These are phyloP conservation scores for Exophiala viscosa DNA, from an alignment of 2,329 filamentous ascomycete genomes.

Conservation along the genomic window DNA sequence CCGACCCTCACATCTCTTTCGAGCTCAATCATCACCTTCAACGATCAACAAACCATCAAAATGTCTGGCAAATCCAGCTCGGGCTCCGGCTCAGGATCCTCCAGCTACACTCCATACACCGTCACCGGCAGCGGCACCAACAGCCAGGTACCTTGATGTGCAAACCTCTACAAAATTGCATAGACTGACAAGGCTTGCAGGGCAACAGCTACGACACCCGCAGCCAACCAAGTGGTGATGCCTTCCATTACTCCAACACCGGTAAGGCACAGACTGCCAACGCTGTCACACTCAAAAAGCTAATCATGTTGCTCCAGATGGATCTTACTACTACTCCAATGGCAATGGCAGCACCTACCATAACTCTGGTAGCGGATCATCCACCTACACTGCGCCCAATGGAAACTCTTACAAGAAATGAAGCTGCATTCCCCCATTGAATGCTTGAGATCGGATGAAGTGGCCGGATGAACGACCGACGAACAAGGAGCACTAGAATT, in stretches of 20 bases:
- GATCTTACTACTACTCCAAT: slow-evolving; percentile 72
- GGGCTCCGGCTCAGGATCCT: background rate
- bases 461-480: background rate
- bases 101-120: slow-evolving; percentile 32
- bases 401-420: slow-evolving; percentile 25
- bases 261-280: background rate
- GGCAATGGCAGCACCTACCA: slow-evolving; percentile 65
- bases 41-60: background rate
- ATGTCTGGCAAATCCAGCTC: slow-evolving; percentile 1
- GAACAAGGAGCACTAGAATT: too few relatives aligned
- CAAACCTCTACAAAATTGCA: background rate
- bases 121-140: slow-evolving; percentile 56
- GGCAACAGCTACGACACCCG: slow-evolving; percentile 66
- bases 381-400: slow-evolving; percentile 57
- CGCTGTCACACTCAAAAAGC: background rate
- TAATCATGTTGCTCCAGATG: slow-evolving; percentile 45
- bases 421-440: background rate
- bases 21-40: background rate
- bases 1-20: background rate
- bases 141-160: slow-evolving; percentile 50
- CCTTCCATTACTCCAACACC: slow-evolving; percentile 15
- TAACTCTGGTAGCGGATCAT: slow-evolving; percentile 57
- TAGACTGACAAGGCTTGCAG: slow-evolving; percentile 37
- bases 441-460: background rate
- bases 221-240: slow-evolving; percentile 34